These are phyloP conservation scores for Vigna nakashimae DNA, from an alignment of 306 rosid genomes.

Conservation along the genomic window DNA sequence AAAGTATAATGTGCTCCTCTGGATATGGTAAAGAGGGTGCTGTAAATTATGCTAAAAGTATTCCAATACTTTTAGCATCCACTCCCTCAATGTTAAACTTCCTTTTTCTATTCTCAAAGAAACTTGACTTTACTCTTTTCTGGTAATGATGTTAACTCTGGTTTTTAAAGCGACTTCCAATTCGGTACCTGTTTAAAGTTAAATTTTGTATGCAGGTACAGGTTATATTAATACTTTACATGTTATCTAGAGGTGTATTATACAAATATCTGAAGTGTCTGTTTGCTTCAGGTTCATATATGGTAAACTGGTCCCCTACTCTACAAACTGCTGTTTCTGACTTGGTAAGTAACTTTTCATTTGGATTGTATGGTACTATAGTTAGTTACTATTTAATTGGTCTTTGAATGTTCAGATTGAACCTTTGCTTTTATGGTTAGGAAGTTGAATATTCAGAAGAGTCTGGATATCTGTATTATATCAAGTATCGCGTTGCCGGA, in stretches of 20 bases:
- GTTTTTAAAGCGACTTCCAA: not conserved
- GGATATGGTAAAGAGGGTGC: slow-evolving; percentile 1
- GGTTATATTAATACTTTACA: slow-evolving; percentile 8
- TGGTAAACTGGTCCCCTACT: slow-evolving; percentile 97
- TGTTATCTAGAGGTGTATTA: slow-evolving; percentile 23
- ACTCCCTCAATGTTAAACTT: not conserved
- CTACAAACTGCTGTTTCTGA: slow-evolving; percentile 98
- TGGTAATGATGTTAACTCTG: not conserved
- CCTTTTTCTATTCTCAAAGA: not conserved
- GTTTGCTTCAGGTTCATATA: slow-evolving; percentile 74
- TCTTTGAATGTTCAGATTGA: slow-evolving; percentile 37
- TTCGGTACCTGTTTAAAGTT: slow-evolving; percentile 1
- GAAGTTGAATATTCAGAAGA: slow-evolving; percentile 98
- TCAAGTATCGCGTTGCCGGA: slow-evolving; percentile 93
- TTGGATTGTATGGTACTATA: not conserved
- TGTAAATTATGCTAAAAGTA: not conserved
- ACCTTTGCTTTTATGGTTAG: slow-evolving; percentile 56
- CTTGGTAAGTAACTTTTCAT: slow-evolving; percentile 62
- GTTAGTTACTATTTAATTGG: slow-evolving; percentile 25
- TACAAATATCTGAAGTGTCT: slow-evolving; percentile 25
- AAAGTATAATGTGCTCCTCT: not conserved
- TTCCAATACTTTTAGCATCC: not conserved
- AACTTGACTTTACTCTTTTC: not conserved
- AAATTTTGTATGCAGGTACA: slow-evolving; percentile 24
- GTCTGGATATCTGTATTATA: slow-evolving; percentile 81